Percentiles rank a stretch among this genome's conserved stretches.
Evolutionary conservation across 2,329 filamentous ascomycete species (phyloP).

Genomic region (Pyrenophora seminiperda): DNA sequence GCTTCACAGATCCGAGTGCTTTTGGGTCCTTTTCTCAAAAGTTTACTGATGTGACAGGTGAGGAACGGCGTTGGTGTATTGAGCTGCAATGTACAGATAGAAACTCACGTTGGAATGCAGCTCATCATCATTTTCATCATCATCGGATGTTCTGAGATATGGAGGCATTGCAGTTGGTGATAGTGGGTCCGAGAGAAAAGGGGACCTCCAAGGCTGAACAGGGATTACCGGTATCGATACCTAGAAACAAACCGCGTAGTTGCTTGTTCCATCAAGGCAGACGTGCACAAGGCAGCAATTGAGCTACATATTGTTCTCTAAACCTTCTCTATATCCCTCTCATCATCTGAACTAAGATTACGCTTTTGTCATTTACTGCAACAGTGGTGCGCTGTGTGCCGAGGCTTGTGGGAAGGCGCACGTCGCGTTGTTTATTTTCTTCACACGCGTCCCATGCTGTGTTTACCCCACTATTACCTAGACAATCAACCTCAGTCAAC

Average conservation of each 20-base stretch:
- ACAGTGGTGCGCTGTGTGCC: conserved; percentile 2
- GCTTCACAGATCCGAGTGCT: too few relatives aligned
- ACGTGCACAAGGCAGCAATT: not conserved
- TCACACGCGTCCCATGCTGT: not conserved
- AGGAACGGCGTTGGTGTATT: too few relatives aligned
- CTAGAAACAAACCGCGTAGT: not conserved
- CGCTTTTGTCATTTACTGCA: not conserved
- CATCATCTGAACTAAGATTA: not conserved
- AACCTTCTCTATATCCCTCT: not conserved
- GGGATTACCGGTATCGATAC: conserved; percentile 8
- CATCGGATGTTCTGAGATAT: not conserved
- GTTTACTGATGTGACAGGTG: too few relatives aligned
- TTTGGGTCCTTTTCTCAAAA: too few relatives aligned
- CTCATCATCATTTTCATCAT: too few relatives aligned
- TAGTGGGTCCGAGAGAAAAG: not conserved
- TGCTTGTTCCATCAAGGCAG: not conserved
- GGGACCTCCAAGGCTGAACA: conserved; percentile 1
- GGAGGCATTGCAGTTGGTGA: not conserved
- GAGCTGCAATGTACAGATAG: too few relatives aligned
- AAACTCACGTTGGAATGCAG: too few relatives aligned
- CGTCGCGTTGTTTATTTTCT: conserved; percentile 8
- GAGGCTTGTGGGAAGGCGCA: not conserved
- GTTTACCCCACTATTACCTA: conserved; percentile 1
- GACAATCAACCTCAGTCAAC: not conserved
- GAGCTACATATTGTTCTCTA: not conserved